Percentiles rank a stretch among this genome's conserved stretches.
phyloP scores from a whole-genome alignment of 2,329 filamentous ascomycete species.

The Alternaria arbusti region DNA sequence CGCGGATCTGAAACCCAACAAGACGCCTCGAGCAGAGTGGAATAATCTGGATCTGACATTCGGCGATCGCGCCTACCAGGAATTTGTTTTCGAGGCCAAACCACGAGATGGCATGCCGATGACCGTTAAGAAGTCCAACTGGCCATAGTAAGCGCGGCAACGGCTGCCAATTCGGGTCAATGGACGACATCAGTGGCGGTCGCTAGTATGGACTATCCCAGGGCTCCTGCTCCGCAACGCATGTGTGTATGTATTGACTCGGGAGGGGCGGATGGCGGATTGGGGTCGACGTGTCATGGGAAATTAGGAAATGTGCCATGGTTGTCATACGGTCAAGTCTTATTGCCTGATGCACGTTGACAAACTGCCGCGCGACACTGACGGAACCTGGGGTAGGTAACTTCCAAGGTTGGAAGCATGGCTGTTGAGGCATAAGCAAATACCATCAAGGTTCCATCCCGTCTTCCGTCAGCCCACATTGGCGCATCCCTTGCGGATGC shows the following conservation, averaged over 20 bases:
- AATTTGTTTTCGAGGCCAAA: constrained; percentile 40
- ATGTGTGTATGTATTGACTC: not conserved
- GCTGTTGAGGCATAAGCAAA: not conserved
- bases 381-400: not conserved
- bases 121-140: constrained; percentile 31
- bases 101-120: constrained; percentile 43
- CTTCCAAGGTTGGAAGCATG: not conserved
- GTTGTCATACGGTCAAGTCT: not conserved
- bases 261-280: not conserved
- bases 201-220: not conserved
- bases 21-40: constrained; percentile 32
- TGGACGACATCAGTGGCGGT: not conserved
- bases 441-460: not conserved
- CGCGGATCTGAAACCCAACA: constrained; percentile 33
- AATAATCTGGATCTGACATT: constrained; percentile 35
- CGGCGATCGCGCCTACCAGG: constrained; percentile 41
- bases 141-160: constrained; percentile 8
- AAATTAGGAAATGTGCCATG: not conserved
- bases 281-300: not conserved
- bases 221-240: not conserved
- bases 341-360: not conserved
- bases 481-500: not conserved
- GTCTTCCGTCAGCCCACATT: not conserved
- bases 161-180: not conserved
- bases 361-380: not conserved